Percentiles rank a stretch among this genome's conserved stretches.
These are phyloP conservation scores for Citrus maxima DNA, from an alignment of 345 rosid species.

Conservation along the genomic window DNA sequence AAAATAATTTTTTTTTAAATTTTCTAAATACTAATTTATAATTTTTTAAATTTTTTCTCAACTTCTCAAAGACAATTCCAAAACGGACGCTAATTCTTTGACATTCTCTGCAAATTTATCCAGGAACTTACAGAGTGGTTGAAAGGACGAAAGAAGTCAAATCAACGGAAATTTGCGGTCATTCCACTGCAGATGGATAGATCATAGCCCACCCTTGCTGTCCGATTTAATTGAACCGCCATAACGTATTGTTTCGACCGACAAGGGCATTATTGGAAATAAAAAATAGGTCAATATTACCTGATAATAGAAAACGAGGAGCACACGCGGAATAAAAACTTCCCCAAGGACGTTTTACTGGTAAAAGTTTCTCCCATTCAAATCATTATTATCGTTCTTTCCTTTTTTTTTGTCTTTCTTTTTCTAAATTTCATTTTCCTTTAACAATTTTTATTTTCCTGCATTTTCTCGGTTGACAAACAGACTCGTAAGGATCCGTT, in stretches of 20 bases:
- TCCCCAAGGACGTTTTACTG: not conserved
- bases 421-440: not conserved
- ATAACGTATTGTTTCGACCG: not conserved
- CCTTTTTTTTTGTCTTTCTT: not conserved
- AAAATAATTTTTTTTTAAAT: no score
- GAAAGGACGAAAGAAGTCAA: not conserved
- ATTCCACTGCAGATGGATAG: no score
- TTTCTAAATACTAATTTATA: no score
- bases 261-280: constrained; percentile 10
- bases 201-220: no score
- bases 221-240: no score
- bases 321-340: not conserved
- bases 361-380: not conserved
- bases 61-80: fast-evolving
- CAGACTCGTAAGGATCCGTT: not conserved
- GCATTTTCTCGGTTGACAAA: constrained; percentile 5
- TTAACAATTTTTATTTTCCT: not conserved
- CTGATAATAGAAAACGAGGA: not conserved
- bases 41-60: no score
- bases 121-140: no score
- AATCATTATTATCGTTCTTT: not conserved
- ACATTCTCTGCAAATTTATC: not conserved
- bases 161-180: not conserved
- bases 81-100: not conserved
- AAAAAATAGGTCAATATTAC: not conserved